Conservation (phyloP, 1,139 yeast species). For the Torulaspora pretoriensis region DNA sequence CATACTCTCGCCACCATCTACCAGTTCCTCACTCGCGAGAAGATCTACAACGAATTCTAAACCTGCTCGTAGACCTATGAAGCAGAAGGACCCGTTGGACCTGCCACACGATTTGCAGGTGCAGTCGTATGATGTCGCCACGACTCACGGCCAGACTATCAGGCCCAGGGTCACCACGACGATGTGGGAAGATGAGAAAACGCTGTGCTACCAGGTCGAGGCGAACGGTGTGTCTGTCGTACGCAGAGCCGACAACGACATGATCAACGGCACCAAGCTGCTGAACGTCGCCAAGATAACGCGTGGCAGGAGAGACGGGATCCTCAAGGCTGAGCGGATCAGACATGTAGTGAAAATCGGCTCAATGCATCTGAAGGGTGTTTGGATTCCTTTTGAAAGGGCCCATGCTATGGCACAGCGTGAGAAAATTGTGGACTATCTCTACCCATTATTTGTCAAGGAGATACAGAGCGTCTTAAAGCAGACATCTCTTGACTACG, state of each 20-base stretch:
- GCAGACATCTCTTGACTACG: conserved; percentile 8
- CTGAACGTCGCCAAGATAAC: conserved; percentile 93
- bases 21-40: conserved; percentile 4
- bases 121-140: conserved; percentile 13
- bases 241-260: conserved; percentile 84
- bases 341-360: conserved; percentile 95
- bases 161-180: conserved; percentile 85
- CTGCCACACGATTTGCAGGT: conserved; percentile 9
- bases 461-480: conserved; percentile 71
- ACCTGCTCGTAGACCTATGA: conserved; percentile 4
- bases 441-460: conserved; percentile 83
- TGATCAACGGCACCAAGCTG: conserved; percentile 92
- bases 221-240: conserved; percentile 89
- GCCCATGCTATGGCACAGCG: conserved; percentile 88
- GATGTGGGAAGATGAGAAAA: conserved; percentile 96
- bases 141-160: conserved; percentile 12
- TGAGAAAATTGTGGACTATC: conserved; percentile 78
- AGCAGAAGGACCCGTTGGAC: conserved; percentile 5
- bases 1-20: not conserved
- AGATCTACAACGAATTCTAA: conserved; percentile 1
- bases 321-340: conserved; percentile 79
- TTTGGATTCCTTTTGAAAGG: conserved; percentile 95
- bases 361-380: conserved; percentile 95
- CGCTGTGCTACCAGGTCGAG: conserved; percentile 91
- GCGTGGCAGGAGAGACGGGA: conserved; percentile 92